Conservation (phyloP, 2,329 filamentous ascomycete species). For the Fusarium sp. region DNA sequence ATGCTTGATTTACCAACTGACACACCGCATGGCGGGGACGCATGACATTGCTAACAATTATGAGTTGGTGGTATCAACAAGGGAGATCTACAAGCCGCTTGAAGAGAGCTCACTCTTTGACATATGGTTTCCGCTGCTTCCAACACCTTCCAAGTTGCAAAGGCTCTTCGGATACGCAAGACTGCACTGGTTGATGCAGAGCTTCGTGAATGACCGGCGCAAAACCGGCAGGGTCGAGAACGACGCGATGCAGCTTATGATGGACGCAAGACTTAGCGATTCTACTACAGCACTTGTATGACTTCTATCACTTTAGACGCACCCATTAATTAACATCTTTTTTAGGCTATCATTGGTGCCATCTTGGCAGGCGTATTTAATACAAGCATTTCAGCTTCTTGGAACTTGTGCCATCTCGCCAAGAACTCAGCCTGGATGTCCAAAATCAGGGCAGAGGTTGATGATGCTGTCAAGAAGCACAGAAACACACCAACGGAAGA, state of each 20-base stretch:
- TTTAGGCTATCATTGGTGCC: slow-evolving; percentile 12
- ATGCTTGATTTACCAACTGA: slow-evolving; percentile 11
- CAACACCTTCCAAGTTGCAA: slow-evolving; percentile 3
- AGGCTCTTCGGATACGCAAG: slow-evolving; percentile 11
- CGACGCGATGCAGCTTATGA: slow-evolving; percentile 19
- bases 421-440: neutral
- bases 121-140: slow-evolving; percentile 14
- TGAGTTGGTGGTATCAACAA: neutral
- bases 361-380: slow-evolving; percentile 17
- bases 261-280: slow-evolving; percentile 8
- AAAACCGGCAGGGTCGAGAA: neutral
- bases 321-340: neutral
- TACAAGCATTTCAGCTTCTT: slow-evolving; percentile 2
- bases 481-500: neutral
- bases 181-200: slow-evolving; percentile 5
- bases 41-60: slow-evolving; percentile 11
- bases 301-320: too few species aligned
- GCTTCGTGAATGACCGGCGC: slow-evolving; percentile 2
- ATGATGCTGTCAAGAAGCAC: neutral
- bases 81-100: slow-evolving; percentile 5
- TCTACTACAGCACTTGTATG: neutral
- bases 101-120: slow-evolving; percentile 13
- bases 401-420: slow-evolving; percentile 7
- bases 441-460: slow-evolving; percentile 8
- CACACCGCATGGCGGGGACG: slow-evolving; percentile 13